Base-by-base conservation (phyloP, 352 stramenopile species). In the Globisporangium takayamanum region DNA sequence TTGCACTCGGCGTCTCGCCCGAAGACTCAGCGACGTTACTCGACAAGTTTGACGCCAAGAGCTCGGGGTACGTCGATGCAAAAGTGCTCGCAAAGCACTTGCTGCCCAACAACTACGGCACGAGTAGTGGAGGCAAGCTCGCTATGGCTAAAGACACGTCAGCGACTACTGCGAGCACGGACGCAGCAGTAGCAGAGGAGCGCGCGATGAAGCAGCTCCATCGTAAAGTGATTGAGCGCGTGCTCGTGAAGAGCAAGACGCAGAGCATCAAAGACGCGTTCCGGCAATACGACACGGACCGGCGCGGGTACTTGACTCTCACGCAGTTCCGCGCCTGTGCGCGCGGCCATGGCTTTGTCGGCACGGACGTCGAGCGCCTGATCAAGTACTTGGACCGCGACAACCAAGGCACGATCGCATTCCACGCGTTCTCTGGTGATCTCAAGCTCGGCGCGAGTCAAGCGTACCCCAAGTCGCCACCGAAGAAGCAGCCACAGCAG, bases 181-280 rank as follows among this genome's bases (percentile, higher is more conserved):
- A 65, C 4, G 15, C 6, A 4, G 52, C 15, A 22, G 22, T 22
- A 2, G 52, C 41, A 22, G 54, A 66, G 20, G 52, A 62, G 39
- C 54, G 56, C 15, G 45, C 52, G 2, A 66, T 71, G 39, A 71
- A 67, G 28, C 70, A 78, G 15, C 60, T 89, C 30, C 80, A 89
- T 55, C 80, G 76, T 3, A 78, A 72, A 28, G 64, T 88, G 48
- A 66, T 89, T 37, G 77, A 89, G 54, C 73, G 75, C 20, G 68
- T 84, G 50, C 64, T 85, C 0, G 45, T 85, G 11, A 76, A 71
- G 39, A 82, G 72, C 55, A 66, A 80, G 6, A 84, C 59, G 20
- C 62, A 82, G 44, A 89, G 59, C 49, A 57, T 89, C 37, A 87
- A 89, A 55, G 76, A 89, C 48, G 68, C 79, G 36, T 89, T 89